Percentiles rank a stretch among this genome's conserved stretches.
phyloP scores from a whole-genome alignment of 2,329 filamentous ascomycete species.

The Alternaria gansuensis region DNA sequence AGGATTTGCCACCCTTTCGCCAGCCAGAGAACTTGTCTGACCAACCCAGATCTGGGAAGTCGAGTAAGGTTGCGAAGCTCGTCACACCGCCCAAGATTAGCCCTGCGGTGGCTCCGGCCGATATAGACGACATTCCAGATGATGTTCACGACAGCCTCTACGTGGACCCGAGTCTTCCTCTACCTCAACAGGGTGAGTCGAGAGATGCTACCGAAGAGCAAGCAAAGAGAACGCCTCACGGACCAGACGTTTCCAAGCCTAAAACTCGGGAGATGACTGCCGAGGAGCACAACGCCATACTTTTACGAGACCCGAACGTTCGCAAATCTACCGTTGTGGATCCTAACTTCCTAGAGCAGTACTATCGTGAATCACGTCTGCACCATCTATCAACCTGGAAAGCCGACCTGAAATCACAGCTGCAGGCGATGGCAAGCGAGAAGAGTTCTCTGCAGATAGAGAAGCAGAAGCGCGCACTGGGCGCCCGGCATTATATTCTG shows the following conservation, averaged over 20 bases:
- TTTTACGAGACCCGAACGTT: conserved; percentile 84
- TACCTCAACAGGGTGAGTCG: conserved; percentile 10
- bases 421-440: conserved; percentile 81
- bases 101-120: conserved; percentile 28
- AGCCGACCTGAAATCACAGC: conserved; percentile 86
- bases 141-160: conserved; percentile 39
- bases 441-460: conserved; percentile 64
- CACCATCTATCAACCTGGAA: conserved; percentile 98
- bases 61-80: conserved; percentile 24
- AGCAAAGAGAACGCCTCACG: conserved; percentile 10
- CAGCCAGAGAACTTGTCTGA: conserved; percentile 48
- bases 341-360: conserved; percentile 91
- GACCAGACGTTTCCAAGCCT: not conserved
- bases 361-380: conserved; percentile 91
- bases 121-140: conserved; percentile 16
- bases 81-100: conserved; percentile 47
- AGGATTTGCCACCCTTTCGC: conserved; percentile 45
- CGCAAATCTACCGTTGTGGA: conserved; percentile 91
- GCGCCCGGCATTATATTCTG: conserved; percentile 80
- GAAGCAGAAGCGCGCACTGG: conserved; percentile 65
- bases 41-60: conserved; percentile 3
- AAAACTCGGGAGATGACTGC: conserved; percentile 69
- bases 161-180: conserved; percentile 29
- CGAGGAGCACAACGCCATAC: conserved; percentile 88
- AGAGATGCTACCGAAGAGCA: conserved; percentile 19